phyloP scores from a whole-genome alignment of 139 green algal species.

The Deuterostichococcus epilithicus region DNA sequence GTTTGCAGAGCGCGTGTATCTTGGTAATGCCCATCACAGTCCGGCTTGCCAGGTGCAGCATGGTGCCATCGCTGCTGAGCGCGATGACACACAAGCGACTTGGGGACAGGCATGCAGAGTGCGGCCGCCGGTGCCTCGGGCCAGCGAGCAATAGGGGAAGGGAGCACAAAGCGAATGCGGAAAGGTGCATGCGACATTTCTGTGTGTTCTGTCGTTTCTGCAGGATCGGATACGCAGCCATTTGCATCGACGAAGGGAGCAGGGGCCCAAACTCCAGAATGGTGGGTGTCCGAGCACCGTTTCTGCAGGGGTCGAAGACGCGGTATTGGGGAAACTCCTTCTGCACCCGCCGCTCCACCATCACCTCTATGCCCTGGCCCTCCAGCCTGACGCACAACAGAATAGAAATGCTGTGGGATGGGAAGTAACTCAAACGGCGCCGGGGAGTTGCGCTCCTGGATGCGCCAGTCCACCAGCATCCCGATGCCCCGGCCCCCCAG shows the following conservation, averaged over 20 bases:
- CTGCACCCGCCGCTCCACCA: slow-evolving; percentile 70
- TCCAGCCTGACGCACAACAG: slow-evolving; percentile 24
- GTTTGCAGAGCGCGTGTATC: too few species aligned
- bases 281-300: slow-evolving; percentile 4
- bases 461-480: too few species aligned
- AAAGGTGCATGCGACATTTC: too few species aligned
- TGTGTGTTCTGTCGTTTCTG: not conserved
- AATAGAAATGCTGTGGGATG: not conserved
- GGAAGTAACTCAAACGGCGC: too few species aligned
- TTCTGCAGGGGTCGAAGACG: slow-evolving; percentile 14
- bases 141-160: too few species aligned
- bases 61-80: not conserved
- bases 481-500: too few species aligned
- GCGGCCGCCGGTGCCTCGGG: too few species aligned
- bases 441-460: too few species aligned
- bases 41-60: not conserved
- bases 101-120: too few species aligned
- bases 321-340: slow-evolving; percentile 44
- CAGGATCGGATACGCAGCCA: not conserved
- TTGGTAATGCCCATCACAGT: too few species aligned
- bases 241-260: too few species aligned
- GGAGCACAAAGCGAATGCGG: too few species aligned
- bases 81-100: not conserved
- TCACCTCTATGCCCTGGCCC: slow-evolving; percentile 45
- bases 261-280: not conserved